These are phyloP conservation scores for Lecanoromycetidae sp. DNA, from an alignment of 2,329 filamentous ascomycete species.

Conservation along the genomic window DNA sequence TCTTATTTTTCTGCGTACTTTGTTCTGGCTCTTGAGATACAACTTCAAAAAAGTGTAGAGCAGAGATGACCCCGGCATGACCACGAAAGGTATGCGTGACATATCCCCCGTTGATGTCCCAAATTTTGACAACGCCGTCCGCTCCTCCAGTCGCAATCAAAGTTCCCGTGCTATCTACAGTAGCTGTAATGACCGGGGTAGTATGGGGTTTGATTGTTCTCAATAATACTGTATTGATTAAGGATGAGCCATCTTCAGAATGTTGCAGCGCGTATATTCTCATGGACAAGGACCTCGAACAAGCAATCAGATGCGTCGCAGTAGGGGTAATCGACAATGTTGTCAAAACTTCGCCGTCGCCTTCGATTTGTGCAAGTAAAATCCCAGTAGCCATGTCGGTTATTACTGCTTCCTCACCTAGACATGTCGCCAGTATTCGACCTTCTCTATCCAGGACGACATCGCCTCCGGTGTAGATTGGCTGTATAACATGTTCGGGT, in stretches of 20 bases:
- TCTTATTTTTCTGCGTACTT: constrained; percentile 36
- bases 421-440: constrained; percentile 68
- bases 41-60: constrained; percentile 80
- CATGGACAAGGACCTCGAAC: constrained; percentile 93
- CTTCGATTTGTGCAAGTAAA: constrained; percentile 76
- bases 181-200: constrained; percentile 76
- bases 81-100: constrained; percentile 92
- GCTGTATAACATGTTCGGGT: constrained; percentile 67
- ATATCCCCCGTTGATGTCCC: constrained; percentile 84
- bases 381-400: constrained; percentile 73
- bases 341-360: constrained; percentile 63
- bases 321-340: constrained; percentile 70
- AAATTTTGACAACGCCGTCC: constrained; percentile 89
- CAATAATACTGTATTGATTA: constrained; percentile 54
- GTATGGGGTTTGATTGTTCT: constrained; percentile 80
- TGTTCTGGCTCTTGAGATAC: constrained; percentile 34
- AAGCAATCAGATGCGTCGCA: constrained; percentile 75
- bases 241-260: constrained; percentile 42
- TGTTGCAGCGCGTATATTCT: constrained; percentile 66
- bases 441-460: constrained; percentile 73
- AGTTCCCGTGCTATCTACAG: constrained; percentile 76
- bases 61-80: constrained; percentile 81
- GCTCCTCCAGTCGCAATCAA: constrained; percentile 85
- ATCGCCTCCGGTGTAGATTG: constrained; percentile 86
- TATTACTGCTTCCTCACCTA: constrained; percentile 85